phyloP scores from a whole-genome alignment of 768 basidiomycete genomes.

The Suillus luteus region DNA sequence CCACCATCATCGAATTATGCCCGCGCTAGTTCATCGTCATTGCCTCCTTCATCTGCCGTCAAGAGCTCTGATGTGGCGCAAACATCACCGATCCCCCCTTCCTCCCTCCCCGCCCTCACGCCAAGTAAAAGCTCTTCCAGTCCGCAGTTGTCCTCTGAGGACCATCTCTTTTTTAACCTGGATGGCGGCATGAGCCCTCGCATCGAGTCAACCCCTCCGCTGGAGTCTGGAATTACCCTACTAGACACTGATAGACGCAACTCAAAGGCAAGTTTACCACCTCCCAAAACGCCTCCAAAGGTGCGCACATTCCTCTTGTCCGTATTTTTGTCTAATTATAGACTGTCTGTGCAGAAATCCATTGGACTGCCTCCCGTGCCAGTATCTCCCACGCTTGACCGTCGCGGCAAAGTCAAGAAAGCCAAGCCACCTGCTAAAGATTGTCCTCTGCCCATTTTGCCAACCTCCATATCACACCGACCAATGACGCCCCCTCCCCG shows the following conservation, averaged over 20 bases:
- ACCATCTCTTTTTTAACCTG: slow-evolving; percentile 18
- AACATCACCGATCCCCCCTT: slow-evolving; percentile 33
- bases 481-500: slow-evolving; percentile 40
- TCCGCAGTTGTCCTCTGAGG: slow-evolving; percentile 44
- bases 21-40: slow-evolving; percentile 24
- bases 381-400: slow-evolving; percentile 47
- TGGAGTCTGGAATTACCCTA: slow-evolving; percentile 13
- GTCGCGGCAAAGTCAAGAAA: slow-evolving; percentile 28
- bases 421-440: slow-evolving; percentile 20
- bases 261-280: slow-evolving; percentile 18
- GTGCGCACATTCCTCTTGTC: slow-evolving; percentile 10
- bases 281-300: slow-evolving; percentile 33
- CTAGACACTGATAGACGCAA: slow-evolving; percentile 18
- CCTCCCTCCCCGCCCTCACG: slow-evolving; percentile 60
- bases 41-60: slow-evolving; percentile 26
- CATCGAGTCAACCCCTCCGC: slow-evolving; percentile 23
- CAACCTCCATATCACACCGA: slow-evolving; percentile 21
- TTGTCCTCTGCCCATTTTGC: slow-evolving; percentile 29
- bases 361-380: slow-evolving; percentile 44
- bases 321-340: not conserved
- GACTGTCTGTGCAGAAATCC: slow-evolving; percentile 33
- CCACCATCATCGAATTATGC: slow-evolving; percentile 52
- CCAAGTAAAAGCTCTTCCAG: slow-evolving; percentile 68
- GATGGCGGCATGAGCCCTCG: slow-evolving; percentile 15
- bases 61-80: slow-evolving; percentile 28